A percentile compares a stretch with the other conserved stretches of the same genome.
These are phyloP conservation scores for Quercus tomentella DNA, from an alignment of 331 rosid species.

Conservation along the genomic window DNA sequence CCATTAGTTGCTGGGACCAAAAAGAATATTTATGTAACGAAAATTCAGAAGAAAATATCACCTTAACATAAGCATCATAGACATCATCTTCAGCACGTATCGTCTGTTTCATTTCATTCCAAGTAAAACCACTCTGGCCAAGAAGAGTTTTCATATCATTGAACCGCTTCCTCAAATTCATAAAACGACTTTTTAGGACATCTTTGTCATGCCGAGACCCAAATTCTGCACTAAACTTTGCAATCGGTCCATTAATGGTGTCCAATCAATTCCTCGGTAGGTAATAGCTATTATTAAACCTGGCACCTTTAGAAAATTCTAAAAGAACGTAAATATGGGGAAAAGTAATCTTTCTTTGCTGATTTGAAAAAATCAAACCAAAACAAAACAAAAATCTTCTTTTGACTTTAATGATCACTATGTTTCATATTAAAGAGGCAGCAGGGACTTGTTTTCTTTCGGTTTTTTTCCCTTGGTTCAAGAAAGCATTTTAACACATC, in stretches of 20 bases:
- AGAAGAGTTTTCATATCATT: slow-evolving; percentile 46
- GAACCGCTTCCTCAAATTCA: slow-evolving; percentile 43
- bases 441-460: too few relatives aligned
- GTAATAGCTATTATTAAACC: too few relatives aligned
- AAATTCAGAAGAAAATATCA: too few relatives aligned
- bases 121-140: slow-evolving; percentile 39
- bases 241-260: neutral
- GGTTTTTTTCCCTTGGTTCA: neutral
- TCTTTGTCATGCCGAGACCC: slow-evolving; percentile 11
- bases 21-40: too few relatives aligned
- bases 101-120: slow-evolving; percentile 57
- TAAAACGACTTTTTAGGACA: neutral
- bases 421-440: neutral
- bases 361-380: too few relatives aligned
- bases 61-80: too few relatives aligned
- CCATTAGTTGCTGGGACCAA: too few relatives aligned
- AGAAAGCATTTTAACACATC: neutral
- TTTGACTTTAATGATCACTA: slow-evolving; percentile 9
- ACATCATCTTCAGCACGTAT: slow-evolving; percentile 31
- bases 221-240: slow-evolving; percentile 48
- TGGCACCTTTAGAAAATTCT: too few relatives aligned
- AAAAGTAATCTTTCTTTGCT: too few relatives aligned
- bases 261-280: too few relatives aligned
- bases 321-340: too few relatives aligned
- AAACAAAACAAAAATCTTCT: too few relatives aligned